These are phyloP conservation scores for Colletotrichum spinosum DNA, from an alignment of 2,329 filamentous ascomycete genomes.

Conservation along the genomic window DNA sequence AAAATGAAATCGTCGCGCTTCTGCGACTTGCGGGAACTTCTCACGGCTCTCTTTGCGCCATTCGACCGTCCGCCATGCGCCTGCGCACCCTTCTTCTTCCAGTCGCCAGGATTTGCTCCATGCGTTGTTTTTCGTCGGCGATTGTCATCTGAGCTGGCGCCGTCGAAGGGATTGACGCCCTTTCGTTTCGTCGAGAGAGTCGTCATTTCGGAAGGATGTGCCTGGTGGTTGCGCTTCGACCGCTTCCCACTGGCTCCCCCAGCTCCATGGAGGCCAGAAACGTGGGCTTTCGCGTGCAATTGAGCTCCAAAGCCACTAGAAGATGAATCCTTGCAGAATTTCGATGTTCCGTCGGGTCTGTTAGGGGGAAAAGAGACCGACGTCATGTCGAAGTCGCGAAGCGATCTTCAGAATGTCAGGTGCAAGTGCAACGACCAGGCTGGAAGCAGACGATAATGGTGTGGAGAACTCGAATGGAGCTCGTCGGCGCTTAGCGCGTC, in stretches of 20 bases:
- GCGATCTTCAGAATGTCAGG: slow-evolving; percentile 14
- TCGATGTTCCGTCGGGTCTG: slow-evolving; percentile 24
- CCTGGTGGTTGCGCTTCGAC: slow-evolving; percentile 42
- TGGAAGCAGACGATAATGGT: slow-evolving; percentile 20
- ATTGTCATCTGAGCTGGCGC: slow-evolving; percentile 39
- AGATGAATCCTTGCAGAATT: slow-evolving; percentile 22
- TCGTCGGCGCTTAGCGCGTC: slow-evolving; percentile 27
- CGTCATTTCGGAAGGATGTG: slow-evolving; percentile 43
- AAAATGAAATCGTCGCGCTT: slow-evolving; percentile 30
- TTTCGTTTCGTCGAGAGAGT: slow-evolving; percentile 41
- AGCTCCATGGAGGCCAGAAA: slow-evolving; percentile 48
- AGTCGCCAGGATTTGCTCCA: slow-evolving; percentile 35
- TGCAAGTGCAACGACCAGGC: slow-evolving; percentile 9
- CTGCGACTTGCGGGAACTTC: slow-evolving; percentile 27
- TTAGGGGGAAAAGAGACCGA: slow-evolving; percentile 35
- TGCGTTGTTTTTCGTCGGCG: slow-evolving; percentile 38
- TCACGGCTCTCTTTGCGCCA: slow-evolving; percentile 28
- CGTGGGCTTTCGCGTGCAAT: slow-evolving; percentile 11
- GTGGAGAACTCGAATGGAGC: slow-evolving; percentile 38
- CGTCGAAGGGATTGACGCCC: slow-evolving; percentile 43
- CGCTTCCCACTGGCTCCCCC: slow-evolving; percentile 43
- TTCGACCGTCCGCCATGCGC: slow-evolving; percentile 25
- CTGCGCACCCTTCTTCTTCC: slow-evolving; percentile 40
- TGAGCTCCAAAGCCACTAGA: slow-evolving; percentile 25
- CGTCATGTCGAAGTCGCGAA: slow-evolving; percentile 35